phyloP scores from a whole-genome alignment of 2,329 filamentous ascomycete species.

The Ophiocordyceps sinensis region DNA sequence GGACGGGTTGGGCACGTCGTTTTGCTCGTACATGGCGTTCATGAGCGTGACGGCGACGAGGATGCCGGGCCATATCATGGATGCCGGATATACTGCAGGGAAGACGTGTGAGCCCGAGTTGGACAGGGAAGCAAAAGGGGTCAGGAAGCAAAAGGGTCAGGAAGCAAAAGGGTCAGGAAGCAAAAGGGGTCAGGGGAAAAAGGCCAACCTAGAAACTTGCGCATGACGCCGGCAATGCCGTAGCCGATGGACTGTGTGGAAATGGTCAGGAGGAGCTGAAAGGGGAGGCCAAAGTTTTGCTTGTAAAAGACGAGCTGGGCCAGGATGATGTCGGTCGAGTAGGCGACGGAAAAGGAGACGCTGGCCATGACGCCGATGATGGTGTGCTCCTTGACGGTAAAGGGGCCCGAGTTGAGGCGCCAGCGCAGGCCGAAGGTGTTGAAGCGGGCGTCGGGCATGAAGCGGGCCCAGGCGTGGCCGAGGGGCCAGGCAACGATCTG shows the following conservation, averaged over 20 bases:
- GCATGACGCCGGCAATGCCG: slow-evolving; percentile 53
- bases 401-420: slow-evolving; percentile 52
- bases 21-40: slow-evolving; percentile 56
- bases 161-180: neutral
- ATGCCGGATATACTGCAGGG: slow-evolving; percentile 41
- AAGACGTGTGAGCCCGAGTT: neutral
- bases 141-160: neutral
- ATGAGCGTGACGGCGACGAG: slow-evolving; percentile 53
- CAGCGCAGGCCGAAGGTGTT: slow-evolving; percentile 37
- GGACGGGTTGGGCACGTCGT: slow-evolving; percentile 31
- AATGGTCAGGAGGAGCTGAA: slow-evolving; percentile 51
- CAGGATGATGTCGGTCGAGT: slow-evolving; percentile 60
- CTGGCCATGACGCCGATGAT: slow-evolving; percentile 59
- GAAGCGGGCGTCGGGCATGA: slow-evolving; percentile 35
- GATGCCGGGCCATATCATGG: slow-evolving; percentile 63
- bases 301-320: slow-evolving; percentile 60
- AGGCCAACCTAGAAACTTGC: slow-evolving; percentile 42
- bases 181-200: neutral
- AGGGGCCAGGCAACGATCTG: slow-evolving; percentile 51
- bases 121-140: neutral
- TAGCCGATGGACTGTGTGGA: slow-evolving; percentile 58
- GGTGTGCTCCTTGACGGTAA: slow-evolving; percentile 57
- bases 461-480: slow-evolving; percentile 43
- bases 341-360: slow-evolving; percentile 54
- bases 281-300: slow-evolving; percentile 50